These are phyloP conservation scores for Trebouxia sp. DNA, from an alignment of 139 green algal species.

Conservation along the genomic window DNA sequence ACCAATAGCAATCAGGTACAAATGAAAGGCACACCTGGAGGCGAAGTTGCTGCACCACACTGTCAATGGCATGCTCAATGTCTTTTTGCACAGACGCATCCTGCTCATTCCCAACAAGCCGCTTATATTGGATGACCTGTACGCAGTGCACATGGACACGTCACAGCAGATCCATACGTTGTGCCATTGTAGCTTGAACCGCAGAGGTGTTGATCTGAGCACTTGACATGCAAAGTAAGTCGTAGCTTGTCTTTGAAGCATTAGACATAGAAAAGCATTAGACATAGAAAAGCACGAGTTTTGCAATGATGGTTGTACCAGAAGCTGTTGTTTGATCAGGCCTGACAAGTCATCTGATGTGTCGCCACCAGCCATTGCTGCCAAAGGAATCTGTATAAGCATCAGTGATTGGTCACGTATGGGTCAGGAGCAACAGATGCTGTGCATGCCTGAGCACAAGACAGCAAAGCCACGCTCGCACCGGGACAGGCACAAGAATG, in stretches of 20 bases:
- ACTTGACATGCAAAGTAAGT: no score
- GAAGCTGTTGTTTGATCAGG: background rate
- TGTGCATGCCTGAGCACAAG: no score
- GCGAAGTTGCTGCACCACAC: slow-evolving; percentile 3
- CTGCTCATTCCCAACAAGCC: background rate
- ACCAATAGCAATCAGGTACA: no score
- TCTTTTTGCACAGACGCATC: slow-evolving; percentile 1
- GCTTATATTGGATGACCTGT: slow-evolving; percentile 9
- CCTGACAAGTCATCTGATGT: background rate
- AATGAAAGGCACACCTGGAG: background rate
- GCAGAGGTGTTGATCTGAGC: no score
- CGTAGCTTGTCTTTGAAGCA: no score
- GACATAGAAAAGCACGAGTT: no score
- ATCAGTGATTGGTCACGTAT: no score
- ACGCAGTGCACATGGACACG: background rate
- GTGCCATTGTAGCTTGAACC: no score
- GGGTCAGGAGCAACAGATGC: no score
- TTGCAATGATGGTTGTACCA: background rate
- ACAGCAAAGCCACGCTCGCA: no score
- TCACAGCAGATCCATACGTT: no score
- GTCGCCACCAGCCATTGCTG: background rate
- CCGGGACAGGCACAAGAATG: background rate
- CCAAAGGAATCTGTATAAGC: background rate
- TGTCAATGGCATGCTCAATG: slow-evolving; percentile 4
- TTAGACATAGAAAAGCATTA: no score